Evolutionary conservation across 805 yeast species (phyloP).

Genomic region (Saccharomycopsis vini): DNA sequence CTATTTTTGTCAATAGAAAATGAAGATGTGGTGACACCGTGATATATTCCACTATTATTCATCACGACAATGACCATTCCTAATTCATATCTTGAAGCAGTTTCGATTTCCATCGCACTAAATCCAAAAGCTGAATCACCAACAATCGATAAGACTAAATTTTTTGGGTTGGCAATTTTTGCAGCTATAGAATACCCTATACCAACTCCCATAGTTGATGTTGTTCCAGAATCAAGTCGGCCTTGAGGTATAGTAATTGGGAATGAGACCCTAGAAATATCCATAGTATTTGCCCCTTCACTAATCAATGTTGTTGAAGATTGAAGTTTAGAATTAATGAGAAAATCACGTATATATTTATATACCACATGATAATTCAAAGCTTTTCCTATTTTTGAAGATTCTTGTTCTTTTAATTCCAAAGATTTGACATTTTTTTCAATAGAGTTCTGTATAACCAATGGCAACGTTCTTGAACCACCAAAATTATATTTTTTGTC

Average conservation of each 20-base stretch:
- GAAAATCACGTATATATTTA: constrained; percentile 34
- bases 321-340: constrained; percentile 23
- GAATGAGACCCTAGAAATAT: constrained; percentile 54
- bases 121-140: constrained; percentile 79
- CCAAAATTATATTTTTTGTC: constrained; percentile 20
- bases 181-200: constrained; percentile 63
- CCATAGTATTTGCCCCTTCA: constrained; percentile 80
- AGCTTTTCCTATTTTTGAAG: constrained; percentile 19
- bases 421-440: constrained; percentile 28
- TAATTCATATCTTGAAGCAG: constrained; percentile 45
- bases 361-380: constrained; percentile 49
- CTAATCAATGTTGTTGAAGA: constrained; percentile 37
- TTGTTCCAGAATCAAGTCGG: constrained; percentile 64
- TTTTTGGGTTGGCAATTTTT: constrained; percentile 35
- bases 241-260: constrained; percentile 42
- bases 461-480: constrained; percentile 28
- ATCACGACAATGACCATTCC: constrained; percentile 54
- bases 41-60: constrained; percentile 69
- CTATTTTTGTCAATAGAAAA: constrained; percentile 19
- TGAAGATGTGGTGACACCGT: constrained; percentile 39
- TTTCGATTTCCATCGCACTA: constrained; percentile 65
- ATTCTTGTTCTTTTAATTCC: constrained; percentile 26
- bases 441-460: constrained; percentile 25
- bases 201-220: constrained; percentile 74
- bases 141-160: constrained; percentile 48